Evolutionary conservation across 1,139 yeast species (phyloP), one percentile per base, ranked within the genome.

Genomic region (Suhomyces bokatorum): DNA sequence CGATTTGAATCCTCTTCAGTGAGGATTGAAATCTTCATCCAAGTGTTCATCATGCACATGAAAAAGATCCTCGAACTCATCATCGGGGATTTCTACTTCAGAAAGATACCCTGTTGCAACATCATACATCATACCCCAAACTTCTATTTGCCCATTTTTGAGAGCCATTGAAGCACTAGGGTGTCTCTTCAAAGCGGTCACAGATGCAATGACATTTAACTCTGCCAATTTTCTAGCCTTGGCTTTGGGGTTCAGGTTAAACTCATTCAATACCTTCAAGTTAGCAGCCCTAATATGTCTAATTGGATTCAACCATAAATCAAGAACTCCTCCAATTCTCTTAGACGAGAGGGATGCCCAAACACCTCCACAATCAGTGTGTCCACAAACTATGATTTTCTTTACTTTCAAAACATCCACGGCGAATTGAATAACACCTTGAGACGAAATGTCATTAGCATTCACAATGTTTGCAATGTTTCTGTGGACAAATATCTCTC

Each of bases 281-380:
- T 86, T 76, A 35, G 75, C 72, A 16, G 85, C 87, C 52, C 87
- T 72, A 44, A 85, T 83, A 51, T 83, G 88, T 54, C 91, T 78
- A 44, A 87, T 72, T 22, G 87, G 86, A 49, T 83, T 79, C 50
- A 87, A 74, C 95, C 95, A 87, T 51, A 81, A 78, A 64, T 86
- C 93, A 49, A 87, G 72, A 17, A 83, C 84, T 26, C 93, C 91
- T 28, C 88, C 87, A 39, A 87, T 75, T 50, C 80, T 78, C 55
- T 83, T 81, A 48, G 81, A 77, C 6, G 85, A 77, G 47, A 93
- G 69, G 14, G 95, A 85, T 20, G 97, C 93, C 84, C 91, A 85
- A 47, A 90, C 82, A 28, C 98, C 99, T 41, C 98, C 98, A 73
- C 99, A 93, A 66, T 90, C 96, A 30, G 96, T 87, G 70, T 93